Evolutionary conservation across 2,329 filamentous ascomycete species (phyloP).

Genomic region (Scorias spongiosa): DNA sequence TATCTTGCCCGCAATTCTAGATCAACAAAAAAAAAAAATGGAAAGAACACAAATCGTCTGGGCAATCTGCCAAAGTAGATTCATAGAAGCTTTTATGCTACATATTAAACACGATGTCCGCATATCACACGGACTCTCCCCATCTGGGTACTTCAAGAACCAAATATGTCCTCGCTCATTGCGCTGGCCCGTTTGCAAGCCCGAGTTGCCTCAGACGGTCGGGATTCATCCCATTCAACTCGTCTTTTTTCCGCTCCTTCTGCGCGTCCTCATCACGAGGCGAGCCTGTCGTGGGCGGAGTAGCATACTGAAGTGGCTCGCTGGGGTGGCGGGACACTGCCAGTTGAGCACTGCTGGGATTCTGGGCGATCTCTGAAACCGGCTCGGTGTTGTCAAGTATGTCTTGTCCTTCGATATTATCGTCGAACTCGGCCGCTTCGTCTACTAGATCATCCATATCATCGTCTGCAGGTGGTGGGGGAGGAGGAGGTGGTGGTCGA

Average conservation of each 20-base stretch:
- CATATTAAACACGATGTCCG: not conserved
- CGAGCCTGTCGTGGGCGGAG: conserved; percentile 25
- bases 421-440: not conserved
- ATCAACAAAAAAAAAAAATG: too few species aligned
- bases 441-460: conserved; percentile 9
- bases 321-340: not conserved
- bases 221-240: conserved; percentile 21
- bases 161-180: conserved; percentile 12
- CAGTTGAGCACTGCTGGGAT: not conserved
- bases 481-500: conserved; percentile 23
- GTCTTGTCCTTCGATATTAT: not conserved
- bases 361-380: conserved; percentile 5
- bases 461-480: conserved; percentile 21
- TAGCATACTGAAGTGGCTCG: conserved; percentile 30
- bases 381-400: conserved; percentile 1
- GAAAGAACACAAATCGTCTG: too few species aligned
- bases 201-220: conserved; percentile 21
- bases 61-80: too few species aligned
- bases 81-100: too few species aligned
- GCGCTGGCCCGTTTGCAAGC: conserved; percentile 1
- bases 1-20: too few species aligned
- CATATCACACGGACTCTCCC: not conserved
- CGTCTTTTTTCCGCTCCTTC: conserved; percentile 7
- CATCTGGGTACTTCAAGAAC: not conserved
- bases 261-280: conserved; percentile 17